Evolutionary conservation across 352 stramenopile species (phyloP).

Genomic region (Globisporangium heterothallicum): DNA sequence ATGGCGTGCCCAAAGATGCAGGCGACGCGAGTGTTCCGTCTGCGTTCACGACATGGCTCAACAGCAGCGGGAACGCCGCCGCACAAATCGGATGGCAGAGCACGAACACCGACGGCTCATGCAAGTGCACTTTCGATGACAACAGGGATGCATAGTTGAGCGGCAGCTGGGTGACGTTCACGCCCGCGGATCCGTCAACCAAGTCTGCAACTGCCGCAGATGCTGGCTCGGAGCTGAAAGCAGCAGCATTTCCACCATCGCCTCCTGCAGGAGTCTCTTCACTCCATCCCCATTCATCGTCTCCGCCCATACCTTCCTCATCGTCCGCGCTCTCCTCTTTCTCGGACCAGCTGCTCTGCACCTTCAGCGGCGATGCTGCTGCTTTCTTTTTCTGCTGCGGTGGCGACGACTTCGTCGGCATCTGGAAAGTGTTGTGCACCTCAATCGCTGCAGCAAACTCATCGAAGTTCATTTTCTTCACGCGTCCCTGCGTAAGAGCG

Average conservation of each 20-base stretch:
- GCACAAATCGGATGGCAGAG: conserved; percentile 61
- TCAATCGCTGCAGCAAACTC: conserved; percentile 29
- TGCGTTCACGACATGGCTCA: conserved; percentile 36
- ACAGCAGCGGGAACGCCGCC: conserved; percentile 60
- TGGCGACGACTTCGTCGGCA: conserved; percentile 1
- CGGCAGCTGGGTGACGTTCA: conserved; percentile 50
- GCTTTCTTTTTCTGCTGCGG: neutral
- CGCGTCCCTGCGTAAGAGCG: conserved; percentile 7
- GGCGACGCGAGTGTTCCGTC: neutral
- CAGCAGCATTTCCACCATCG: neutral
- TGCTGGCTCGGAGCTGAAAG: too few species aligned
- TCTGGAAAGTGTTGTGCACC: conserved; percentile 12
- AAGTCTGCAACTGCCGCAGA: neutral
- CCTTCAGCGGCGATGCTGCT: neutral
- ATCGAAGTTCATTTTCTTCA: conserved; percentile 43
- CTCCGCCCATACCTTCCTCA: conserved; percentile 2
- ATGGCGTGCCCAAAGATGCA: neutral
- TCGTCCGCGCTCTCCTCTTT: neutral
- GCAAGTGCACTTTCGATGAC: conserved; percentile 25
- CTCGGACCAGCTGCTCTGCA: conserved; percentile 4
- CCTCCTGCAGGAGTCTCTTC: conserved; percentile 17
- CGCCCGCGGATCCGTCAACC: conserved; percentile 4
- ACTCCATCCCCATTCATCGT: conserved; percentile 51
- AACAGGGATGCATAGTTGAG: conserved; percentile 54
- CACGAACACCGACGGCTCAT: conserved; percentile 69